Evolutionary conservation across 768 basidiomycete species (phyloP).

Genomic region (Cubamyces lactineus): DNA sequence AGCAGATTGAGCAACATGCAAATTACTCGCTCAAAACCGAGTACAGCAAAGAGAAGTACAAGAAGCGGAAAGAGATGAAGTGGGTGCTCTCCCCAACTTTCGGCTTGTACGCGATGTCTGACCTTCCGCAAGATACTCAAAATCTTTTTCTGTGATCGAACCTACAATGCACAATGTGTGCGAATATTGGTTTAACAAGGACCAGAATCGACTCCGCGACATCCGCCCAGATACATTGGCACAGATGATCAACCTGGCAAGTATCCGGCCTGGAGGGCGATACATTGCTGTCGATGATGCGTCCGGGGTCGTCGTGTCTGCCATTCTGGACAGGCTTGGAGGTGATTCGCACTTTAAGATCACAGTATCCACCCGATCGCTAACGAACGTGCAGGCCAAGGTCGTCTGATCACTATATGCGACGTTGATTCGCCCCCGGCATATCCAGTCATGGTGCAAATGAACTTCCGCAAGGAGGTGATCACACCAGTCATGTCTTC

Average conservation of each 20-base stretch:
- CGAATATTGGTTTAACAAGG: slow-evolving; percentile 87
- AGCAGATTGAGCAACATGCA: slow-evolving; percentile 91
- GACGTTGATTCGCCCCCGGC: slow-evolving; percentile 93
- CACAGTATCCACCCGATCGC: slow-evolving; percentile 3
- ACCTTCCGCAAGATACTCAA: slow-evolving; percentile 67
- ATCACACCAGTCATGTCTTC: slow-evolving; percentile 60
- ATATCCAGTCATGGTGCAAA: slow-evolving; percentile 77
- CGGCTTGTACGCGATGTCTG: not conserved
- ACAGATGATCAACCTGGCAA: slow-evolving; percentile 83
- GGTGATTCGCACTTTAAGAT: slow-evolving; percentile 44
- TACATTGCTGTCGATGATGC: slow-evolving; percentile 92
- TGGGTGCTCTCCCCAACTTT: slow-evolving; percentile 40
- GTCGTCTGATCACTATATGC: slow-evolving; percentile 80
- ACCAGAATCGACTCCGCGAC: slow-evolving; percentile 79
- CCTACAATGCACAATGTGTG: slow-evolving; percentile 88
- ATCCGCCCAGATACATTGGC: slow-evolving; percentile 87
- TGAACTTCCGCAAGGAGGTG: slow-evolving; percentile 77
- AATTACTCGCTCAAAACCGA: slow-evolving; percentile 95
- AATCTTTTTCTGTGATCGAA: slow-evolving; percentile 83
- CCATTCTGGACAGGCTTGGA: slow-evolving; percentile 84
- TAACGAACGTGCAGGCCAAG: slow-evolving; percentile 56
- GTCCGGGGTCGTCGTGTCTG: slow-evolving; percentile 85
- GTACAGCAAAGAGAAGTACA: slow-evolving; percentile 98
- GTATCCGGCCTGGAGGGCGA: slow-evolving; percentile 83
- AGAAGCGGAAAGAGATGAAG: slow-evolving; percentile 97